Base-by-base conservation (phyloP, 352 stramenopile species). In the Phytophthora meadii region DNA sequence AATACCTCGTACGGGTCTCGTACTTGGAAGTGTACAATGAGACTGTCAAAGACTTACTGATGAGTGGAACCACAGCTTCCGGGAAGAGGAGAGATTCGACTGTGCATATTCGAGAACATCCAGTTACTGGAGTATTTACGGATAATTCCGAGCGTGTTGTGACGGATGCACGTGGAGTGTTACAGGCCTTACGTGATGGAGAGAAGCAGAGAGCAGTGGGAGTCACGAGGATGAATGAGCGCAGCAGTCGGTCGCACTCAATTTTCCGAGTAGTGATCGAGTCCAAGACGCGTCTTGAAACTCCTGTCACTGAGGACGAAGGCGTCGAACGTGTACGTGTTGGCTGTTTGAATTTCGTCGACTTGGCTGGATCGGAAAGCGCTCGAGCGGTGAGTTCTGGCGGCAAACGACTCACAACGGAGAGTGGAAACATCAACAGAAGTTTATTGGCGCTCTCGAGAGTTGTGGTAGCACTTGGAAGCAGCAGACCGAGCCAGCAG, bases 21-120 rank as follows among this genome's bases (percentile, higher is more conserved):
- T 99, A 98, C 73, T 82, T 99, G 45, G 96, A 99, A 72, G 98
- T 99, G 61, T 99, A 99, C 81, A 99, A 99, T 64, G 97, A 99
- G 72, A 89, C 95, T 32, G 89, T 99, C 4, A 79, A 89, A 5
- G 97, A 99, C 76, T 79, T 99, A 44, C 77, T 99, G 12, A 51
- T 49, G 42, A 53, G 15, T 27, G 12, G 27, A n/a, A 46, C 59
- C 2, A 52, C 62, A 3, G 9, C 52, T 9, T 40, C 39, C 2
- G 60, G 60, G 3, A 72, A 78, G 41, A 64, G 58, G 9, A 62
- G 54, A 47, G 68, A 68, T 41, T 64, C 53, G 4, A 65, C 49
- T 2, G 65, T 88, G 42, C 74, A 76, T 25, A 58, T 86, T 37
- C 70, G 79, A 1, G 72, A 88, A 27, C 77, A 88, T 17, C 75